Evolutionary conservation across 1,284 basidiomycete genomes (phyloP).

Genomic region (Ceratobasidium sp.): DNA sequence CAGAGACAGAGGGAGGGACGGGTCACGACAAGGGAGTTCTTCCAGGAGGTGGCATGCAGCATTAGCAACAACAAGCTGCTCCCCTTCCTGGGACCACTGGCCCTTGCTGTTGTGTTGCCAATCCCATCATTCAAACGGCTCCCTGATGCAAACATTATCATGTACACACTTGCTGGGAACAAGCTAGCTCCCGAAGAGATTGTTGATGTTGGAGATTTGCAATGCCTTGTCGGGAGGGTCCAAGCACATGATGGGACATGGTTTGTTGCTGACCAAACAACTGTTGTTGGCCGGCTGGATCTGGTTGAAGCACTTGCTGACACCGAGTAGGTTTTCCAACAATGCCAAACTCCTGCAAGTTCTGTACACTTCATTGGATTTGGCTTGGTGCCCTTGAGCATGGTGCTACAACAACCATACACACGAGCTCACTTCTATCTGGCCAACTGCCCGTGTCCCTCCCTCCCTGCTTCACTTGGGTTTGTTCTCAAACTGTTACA

Average conservation of each 20-base stretch:
- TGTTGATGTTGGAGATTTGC: conserved; percentile 44
- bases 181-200: conserved; percentile 30
- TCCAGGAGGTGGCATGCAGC: conserved; percentile 44
- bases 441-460: too few relatives aligned
- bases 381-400: too few relatives aligned
- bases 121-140: conserved; percentile 30
- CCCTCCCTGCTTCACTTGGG: too few relatives aligned
- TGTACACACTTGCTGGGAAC: conserved; percentile 13
- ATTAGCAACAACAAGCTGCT: conserved; percentile 42
- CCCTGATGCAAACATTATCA: conserved; percentile 24
- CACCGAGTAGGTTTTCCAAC: not conserved
- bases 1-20: too few relatives aligned
- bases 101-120: conserved; percentile 43
- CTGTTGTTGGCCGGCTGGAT: conserved; percentile 17
- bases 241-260: conserved; percentile 40
- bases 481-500: too few relatives aligned
- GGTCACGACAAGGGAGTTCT: too few relatives aligned
- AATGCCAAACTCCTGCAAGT: too few relatives aligned
- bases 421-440: too few relatives aligned
- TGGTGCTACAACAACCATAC: too few relatives aligned
- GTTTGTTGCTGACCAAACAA: conserved; percentile 46
- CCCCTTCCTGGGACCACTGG: conserved; percentile 36
- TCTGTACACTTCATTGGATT: too few relatives aligned
- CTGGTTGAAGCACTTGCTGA: not conserved
- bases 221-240: conserved; percentile 43